Conservation (phyloP, 768 basidiomycete genomes). For the Leucosporidium yakuticum region DNA sequence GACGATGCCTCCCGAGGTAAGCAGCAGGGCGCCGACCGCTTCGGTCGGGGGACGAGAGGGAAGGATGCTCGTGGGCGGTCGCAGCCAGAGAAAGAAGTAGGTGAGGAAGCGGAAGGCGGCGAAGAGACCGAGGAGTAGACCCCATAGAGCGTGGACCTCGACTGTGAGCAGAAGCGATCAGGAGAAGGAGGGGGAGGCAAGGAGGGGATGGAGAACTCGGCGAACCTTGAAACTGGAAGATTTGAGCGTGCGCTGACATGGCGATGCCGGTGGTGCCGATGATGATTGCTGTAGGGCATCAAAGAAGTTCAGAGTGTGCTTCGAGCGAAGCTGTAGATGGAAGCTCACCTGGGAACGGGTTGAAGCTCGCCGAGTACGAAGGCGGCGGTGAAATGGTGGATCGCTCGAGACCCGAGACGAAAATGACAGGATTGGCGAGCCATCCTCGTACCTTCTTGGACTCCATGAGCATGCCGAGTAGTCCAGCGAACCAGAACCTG, state of each 20-base stretch:
- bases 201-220: no score
- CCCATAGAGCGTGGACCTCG: slow-evolving; percentile 87
- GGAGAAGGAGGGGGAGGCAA: not conserved
- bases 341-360: slow-evolving; percentile 56
- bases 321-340: no score
- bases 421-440: slow-evolving; percentile 58
- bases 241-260: slow-evolving; percentile 86
- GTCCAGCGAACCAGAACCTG: slow-evolving; percentile 93
- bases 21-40: slow-evolving; percentile 75
- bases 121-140: slow-evolving; percentile 71
- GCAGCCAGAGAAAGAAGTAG: slow-evolving; percentile 72
- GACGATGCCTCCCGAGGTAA: slow-evolving; percentile 71
- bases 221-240: slow-evolving; percentile 72
- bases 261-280: slow-evolving; percentile 90
- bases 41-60: slow-evolving; percentile 93
- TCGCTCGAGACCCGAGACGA: slow-evolving; percentile 31
- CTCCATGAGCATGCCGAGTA: slow-evolving; percentile 83
- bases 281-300: slow-evolving; percentile 64
- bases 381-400: not conserved
- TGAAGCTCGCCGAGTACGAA: slow-evolving; percentile 58
- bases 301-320: no score
- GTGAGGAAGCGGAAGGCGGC: slow-evolving; percentile 75
- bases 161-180: slow-evolving; percentile 50
- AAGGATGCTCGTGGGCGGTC: slow-evolving; percentile 28
- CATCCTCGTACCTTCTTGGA: slow-evolving; percentile 65